Conservation (phyloP, 176 grass and related monocot genomes). For the Phoenix roebelenii region DNA sequence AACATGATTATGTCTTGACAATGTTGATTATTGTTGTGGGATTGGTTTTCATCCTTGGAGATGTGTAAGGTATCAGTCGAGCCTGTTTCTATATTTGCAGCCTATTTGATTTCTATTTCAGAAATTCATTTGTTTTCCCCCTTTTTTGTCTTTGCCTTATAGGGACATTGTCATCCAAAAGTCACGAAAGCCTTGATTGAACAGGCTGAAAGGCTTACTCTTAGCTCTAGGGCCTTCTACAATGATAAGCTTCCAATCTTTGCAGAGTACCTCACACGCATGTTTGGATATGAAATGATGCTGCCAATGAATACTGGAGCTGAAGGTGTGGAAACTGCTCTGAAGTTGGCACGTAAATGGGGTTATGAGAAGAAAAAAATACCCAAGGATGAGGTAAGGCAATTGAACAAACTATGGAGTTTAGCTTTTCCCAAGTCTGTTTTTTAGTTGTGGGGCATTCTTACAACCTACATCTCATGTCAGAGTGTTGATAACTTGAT, state of each 20-base stretch:
- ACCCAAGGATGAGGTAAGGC: conserved; percentile 61
- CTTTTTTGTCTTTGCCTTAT: conserved; percentile 8
- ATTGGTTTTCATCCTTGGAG: too few species aligned
- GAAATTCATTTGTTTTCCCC: not conserved
- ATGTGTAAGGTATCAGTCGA: too few species aligned
- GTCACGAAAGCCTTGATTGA: conserved; percentile 69
- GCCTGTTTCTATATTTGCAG: too few species aligned
- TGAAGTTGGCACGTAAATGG: conserved; percentile 94
- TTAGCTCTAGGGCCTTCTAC: conserved; percentile 97
- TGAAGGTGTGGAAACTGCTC: conserved; percentile 93
- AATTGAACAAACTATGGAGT: not conserved
- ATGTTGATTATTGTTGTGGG: too few species aligned
- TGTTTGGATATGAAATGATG: conserved; percentile 98
- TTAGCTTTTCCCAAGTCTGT: not conserved
- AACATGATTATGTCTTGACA: too few species aligned
- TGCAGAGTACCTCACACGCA: conserved; percentile 51
- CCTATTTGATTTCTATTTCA: not conserved
- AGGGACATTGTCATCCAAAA: conserved; percentile 94
- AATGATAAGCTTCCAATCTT: conserved; percentile 89
- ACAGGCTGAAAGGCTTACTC: conserved; percentile 74
- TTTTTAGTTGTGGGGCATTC: too few species aligned
- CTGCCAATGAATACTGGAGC: conserved; percentile 98
- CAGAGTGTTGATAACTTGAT: too few species aligned
- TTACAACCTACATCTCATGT: too few species aligned
- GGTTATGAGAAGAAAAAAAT: conserved; percentile 92